Conservation (phyloP, 2,329 filamentous ascomycete genomes). For the Xylariaceae sp. region DNA sequence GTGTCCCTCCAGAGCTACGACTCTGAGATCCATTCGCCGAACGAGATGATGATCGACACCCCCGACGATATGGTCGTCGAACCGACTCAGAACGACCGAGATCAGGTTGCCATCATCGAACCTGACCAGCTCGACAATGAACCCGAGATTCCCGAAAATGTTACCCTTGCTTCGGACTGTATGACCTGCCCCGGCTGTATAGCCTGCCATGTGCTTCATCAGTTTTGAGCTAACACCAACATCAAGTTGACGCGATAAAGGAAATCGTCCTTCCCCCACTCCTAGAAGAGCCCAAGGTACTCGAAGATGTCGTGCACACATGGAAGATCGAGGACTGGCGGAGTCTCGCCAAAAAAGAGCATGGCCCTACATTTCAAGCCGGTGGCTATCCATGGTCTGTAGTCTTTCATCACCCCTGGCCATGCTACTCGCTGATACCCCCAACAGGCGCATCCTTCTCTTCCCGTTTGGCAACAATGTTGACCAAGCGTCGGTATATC, state of each 20-base stretch:
- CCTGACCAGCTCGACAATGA: conserved; percentile 48
- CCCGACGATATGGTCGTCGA: conserved; percentile 49
- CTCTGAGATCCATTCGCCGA: conserved; percentile 47
- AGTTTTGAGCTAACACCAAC: conserved; percentile 25
- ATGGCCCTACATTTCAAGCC: conserved; percentile 82
- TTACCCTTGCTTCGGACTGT: conserved; percentile 51
- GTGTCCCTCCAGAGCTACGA: conserved; percentile 43
- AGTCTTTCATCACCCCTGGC: neutral
- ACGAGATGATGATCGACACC: conserved; percentile 52
- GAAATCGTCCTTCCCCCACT: conserved; percentile 69
- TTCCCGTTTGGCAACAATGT: conserved; percentile 95
- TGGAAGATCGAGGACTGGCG: conserved; percentile 89
- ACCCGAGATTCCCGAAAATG: conserved; percentile 43
- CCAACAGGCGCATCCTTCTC: conserved; percentile 76
- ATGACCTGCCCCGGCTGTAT: conserved; percentile 29
- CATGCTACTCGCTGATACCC: conserved; percentile 18
- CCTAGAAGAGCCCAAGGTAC: conserved; percentile 68
- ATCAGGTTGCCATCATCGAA: conserved; percentile 50
- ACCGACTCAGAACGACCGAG: conserved; percentile 44
- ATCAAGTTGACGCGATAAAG: conserved; percentile 75
- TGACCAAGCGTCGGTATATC: conserved; percentile 88
- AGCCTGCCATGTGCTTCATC: neutral
- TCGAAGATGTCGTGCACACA: conserved; percentile 70
- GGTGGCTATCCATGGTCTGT: conserved; percentile 80
- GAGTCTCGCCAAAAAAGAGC: conserved; percentile 68